These are phyloP conservation scores for Aspergillus mulundensis DNA, from an alignment of 495 filamentous ascomycete genomes.

Conservation along the genomic window DNA sequence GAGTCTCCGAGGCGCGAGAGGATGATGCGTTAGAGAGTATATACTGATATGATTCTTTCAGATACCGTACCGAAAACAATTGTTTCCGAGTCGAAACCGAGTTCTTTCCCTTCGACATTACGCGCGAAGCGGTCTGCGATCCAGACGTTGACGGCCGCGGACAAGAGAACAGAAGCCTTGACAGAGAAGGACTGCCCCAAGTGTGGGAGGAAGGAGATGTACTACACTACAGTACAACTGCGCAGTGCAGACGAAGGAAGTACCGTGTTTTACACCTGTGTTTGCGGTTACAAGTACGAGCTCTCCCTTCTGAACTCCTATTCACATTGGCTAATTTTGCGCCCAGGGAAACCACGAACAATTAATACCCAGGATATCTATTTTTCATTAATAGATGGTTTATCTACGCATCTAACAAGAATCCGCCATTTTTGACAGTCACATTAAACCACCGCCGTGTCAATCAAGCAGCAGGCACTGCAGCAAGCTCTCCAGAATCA, in stretches of 20 bases:
- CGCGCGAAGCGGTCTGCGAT: slow-evolving; percentile 81
- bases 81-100: slow-evolving; percentile 77
- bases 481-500: slow-evolving; percentile 39
- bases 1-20: not conserved
- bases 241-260: slow-evolving; percentile 92
- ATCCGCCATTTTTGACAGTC: slow-evolving; percentile 19
- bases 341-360: slow-evolving; percentile 40
- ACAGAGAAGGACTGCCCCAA: slow-evolving; percentile 69
- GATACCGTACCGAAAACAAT: slow-evolving; percentile 77
- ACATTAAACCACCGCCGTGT: slow-evolving; percentile 11
- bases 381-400: slow-evolving; percentile 15
- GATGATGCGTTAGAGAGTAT: not conserved
- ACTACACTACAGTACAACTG: slow-evolving; percentile 79
- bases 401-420: slow-evolving; percentile 21
- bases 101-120: slow-evolving; percentile 81
- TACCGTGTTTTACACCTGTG: slow-evolving; percentile 83
- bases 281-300: slow-evolving; percentile 77
- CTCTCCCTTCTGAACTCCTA: slow-evolving; percentile 19
- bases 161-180: slow-evolving; percentile 71
- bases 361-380: slow-evolving; percentile 27
- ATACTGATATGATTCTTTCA: slow-evolving; percentile 26
- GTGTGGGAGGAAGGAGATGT: slow-evolving; percentile 79
- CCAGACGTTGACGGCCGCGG: slow-evolving; percentile 73
- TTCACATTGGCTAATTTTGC: slow-evolving; percentile 16
- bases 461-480: slow-evolving; percentile 36